Percentiles rank a stretch among this genome's conserved stretches.
phyloP scores from a whole-genome alignment of 1,284 basidiomycete genomes.

The Sanguinoderma infundibulare region DNA sequence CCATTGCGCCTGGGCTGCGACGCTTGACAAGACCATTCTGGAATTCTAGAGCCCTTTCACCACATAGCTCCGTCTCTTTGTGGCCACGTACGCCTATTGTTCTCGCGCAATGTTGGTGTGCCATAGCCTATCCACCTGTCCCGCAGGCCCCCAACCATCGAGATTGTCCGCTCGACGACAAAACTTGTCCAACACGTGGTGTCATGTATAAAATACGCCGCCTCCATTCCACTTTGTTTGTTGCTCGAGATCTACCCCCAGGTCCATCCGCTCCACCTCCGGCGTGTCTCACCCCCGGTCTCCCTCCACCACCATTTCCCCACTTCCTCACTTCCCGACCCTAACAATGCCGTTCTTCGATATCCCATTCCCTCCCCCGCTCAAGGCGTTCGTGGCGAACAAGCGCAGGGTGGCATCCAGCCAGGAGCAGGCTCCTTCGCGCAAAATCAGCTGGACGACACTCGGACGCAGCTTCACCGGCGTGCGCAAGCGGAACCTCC shows the following conservation, averaged over 20 bases:
- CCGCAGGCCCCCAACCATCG: not conserved
- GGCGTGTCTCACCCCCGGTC: not conserved
- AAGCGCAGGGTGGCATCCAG: not conserved
- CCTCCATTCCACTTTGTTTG: not conserved
- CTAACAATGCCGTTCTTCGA: conserved; percentile 2
- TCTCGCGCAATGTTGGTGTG: not conserved
- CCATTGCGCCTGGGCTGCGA: not conserved
- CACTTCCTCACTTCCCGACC: not conserved
- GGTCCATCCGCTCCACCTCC: not conserved
- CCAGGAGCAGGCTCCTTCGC: not conserved
- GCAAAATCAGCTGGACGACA: not conserved
- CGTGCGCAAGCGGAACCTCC: not conserved
- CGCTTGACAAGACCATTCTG: not conserved
- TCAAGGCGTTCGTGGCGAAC: not conserved
- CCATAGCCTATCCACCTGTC: not conserved
- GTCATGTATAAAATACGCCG: not conserved
- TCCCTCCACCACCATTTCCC: not conserved
- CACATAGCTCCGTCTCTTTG: not conserved
- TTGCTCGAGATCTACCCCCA: too few species aligned
- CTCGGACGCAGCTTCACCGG: not conserved
- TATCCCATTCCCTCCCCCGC: not conserved
- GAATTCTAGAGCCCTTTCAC: not conserved
- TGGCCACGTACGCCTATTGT: not conserved
- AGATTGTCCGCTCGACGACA: not conserved
- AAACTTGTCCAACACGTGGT: not conserved